These are phyloP conservation scores for Graphilbum fragrans DNA, from an alignment of 2,329 filamentous ascomycete species.

Conservation along the genomic window DNA sequence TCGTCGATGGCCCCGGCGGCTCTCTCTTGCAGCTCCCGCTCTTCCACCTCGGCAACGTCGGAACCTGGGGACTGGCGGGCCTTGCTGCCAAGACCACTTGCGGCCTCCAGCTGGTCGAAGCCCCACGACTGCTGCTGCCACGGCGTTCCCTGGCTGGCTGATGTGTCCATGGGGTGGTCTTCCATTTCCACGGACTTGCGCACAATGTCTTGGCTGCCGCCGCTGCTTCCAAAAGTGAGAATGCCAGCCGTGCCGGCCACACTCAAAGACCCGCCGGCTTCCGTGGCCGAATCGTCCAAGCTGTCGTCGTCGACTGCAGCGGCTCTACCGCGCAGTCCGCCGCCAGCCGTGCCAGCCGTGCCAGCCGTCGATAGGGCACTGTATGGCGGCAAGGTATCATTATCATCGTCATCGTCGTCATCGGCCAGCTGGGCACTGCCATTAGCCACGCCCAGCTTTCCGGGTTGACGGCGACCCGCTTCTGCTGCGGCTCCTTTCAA, in stretches of 20 bases:
- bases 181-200: slow-evolving; percentile 34
- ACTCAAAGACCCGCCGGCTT: not conserved
- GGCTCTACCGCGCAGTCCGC: not conserved
- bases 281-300: not conserved
- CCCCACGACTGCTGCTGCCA: slow-evolving; percentile 24
- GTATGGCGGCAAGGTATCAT: not conserved
- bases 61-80: slow-evolving; percentile 5
- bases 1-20: not conserved
- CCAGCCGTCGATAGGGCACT: not conserved
- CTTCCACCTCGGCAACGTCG: slow-evolving; percentile 7
- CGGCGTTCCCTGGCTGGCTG: slow-evolving; percentile 19
- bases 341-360: not conserved
- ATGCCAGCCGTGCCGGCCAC: not conserved
- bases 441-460: slow-evolving; percentile 45
- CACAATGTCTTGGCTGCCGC: slow-evolving; percentile 14
- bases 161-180: slow-evolving; percentile 26
- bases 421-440: slow-evolving; percentile 3
- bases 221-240: slow-evolving; percentile 10
- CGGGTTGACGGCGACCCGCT: slow-evolving; percentile 55
- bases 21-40: slow-evolving; percentile 4
- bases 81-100: not conserved
- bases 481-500: slow-evolving; percentile 65
- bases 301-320: not conserved
- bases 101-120: slow-evolving; percentile 1
- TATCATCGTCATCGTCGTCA: not conserved